Evolutionary conservation across 257 asterid species (phyloP), one percentile per base, ranked within the genome.

Genomic region (Petrea volubilis): DNA sequence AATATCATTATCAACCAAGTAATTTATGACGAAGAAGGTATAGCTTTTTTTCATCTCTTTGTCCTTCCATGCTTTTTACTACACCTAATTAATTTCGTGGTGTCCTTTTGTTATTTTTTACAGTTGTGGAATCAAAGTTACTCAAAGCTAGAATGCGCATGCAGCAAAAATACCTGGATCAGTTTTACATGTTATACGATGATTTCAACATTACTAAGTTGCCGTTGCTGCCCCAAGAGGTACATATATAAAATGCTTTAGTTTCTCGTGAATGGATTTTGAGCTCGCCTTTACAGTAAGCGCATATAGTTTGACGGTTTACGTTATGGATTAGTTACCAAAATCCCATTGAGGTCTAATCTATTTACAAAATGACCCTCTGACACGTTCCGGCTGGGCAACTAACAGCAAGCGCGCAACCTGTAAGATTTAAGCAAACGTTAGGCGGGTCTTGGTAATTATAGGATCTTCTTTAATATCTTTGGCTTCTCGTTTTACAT

Each of bases 141-240:
- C 96, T 94, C 50, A 81, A 85, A 78, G 97, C 97, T 68, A 88
- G 98, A 74, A 88, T 86, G 96, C 80, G 81, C 62, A 94, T 94
- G 98, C 97, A 94, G 77, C 95, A 86, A 47, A 94, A 91, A 55
- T 94, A 94, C 83, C 75, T 94, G 83, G 94, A 91, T 75, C 98
- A 91, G 75, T 94, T 94, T 68, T 91, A 94, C 95, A 85, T 88
- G 91, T 63, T 94, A 63, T 94, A 94, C 15, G 97, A 94, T 2
- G 97, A 94, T 72, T 94, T 94, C 67, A 50, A 89, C 88, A 89
- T 94, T 68, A 91, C 97, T 7, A 94, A 94, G 87, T 72, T 91
- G 86, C 98, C 97, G 5, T 81, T 94, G 85, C 90, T 94, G 58
- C 97, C 98, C 62, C 86, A 91, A 85, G 98, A 94, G 97, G 98